These are phyloP conservation scores for Fusarium sp. DNA, from an alignment of 2,329 filamentous ascomycete species.

Conservation along the genomic window DNA sequence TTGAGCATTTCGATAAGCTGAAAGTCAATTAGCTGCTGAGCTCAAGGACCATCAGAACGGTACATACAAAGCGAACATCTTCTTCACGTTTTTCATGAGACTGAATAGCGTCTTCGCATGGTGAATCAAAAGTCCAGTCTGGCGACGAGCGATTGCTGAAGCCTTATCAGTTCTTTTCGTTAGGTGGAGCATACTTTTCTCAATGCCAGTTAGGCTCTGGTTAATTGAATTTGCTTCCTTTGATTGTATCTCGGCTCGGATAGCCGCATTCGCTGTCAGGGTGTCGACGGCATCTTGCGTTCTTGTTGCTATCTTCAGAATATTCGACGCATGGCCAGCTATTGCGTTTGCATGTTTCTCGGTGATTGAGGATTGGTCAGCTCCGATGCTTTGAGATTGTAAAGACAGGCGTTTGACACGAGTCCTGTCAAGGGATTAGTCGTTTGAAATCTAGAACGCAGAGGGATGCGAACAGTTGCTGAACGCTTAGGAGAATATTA, in stretches of 20 bases:
- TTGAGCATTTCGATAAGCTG: not conserved
- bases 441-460: fast-evolving
- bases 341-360: not conserved
- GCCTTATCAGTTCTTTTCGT: not conserved
- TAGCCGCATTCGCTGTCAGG: not conserved
- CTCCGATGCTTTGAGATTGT: not conserved
- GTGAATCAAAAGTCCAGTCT: not conserved
- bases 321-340: not conserved
- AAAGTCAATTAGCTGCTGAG: not conserved
- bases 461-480: not conserved
- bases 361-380: fast-evolving
- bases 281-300: not conserved
- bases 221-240: not conserved
- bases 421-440: not conserved
- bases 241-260: fast-evolving
- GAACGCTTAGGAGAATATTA: not conserved
- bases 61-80: not conserved
- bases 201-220: fast-evolving
- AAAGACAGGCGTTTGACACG: not conserved
- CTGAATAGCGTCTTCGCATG: fast-evolving
- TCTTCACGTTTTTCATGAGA: not conserved
- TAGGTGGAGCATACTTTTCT: not conserved
- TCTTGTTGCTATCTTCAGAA: not conserved
- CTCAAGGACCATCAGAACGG: fast-evolving
- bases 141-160: not conserved